phyloP scores from a whole-genome alignment of 2,329 filamentous ascomycete species.

The Bipolaris bicolor region DNA sequence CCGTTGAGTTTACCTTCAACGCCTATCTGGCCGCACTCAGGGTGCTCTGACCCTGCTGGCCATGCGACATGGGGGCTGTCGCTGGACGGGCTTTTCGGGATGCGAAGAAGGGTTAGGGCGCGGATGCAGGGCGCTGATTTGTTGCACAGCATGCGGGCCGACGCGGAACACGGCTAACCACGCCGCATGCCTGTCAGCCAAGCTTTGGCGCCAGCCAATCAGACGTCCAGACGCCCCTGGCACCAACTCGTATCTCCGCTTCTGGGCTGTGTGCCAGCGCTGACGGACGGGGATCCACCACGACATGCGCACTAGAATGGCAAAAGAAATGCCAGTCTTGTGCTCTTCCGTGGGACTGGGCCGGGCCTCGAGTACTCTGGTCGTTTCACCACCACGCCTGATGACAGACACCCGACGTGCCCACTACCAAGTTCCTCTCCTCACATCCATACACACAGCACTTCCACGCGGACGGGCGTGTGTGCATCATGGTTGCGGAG shows the following conservation, averaged over 20 bases:
- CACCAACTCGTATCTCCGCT: conserved; percentile 6
- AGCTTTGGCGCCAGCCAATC: neutral
- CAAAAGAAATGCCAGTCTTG: neutral
- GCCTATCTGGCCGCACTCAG: conserved; percentile 12
- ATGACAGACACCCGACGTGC: too few relatives aligned
- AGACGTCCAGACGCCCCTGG: neutral
- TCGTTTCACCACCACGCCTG: neutral
- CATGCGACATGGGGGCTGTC: conserved; percentile 12
- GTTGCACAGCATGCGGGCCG: conserved; percentile 6
- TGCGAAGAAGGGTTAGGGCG: neutral
- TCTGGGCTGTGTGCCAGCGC: conserved; percentile 5
- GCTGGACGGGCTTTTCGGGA: conserved; percentile 6
- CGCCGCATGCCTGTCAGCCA: conserved; percentile 5
- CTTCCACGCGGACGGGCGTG: neutral
- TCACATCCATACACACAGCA: too few relatives aligned
- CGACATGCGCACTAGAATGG: neutral
- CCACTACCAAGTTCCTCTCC: too few relatives aligned
- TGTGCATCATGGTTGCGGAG: conserved; percentile 6
- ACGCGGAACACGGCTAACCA: conserved; percentile 13
- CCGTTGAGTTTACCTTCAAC: conserved; percentile 9
- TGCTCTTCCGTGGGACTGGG: neutral
- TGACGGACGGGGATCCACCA: neutral
- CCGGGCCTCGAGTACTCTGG: neutral
- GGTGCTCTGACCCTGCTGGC: conserved; percentile 9
- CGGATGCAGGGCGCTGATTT: conserved; percentile 7